Conservation (phyloP, 257 asterid species). For the Coffea canephora region DNA sequence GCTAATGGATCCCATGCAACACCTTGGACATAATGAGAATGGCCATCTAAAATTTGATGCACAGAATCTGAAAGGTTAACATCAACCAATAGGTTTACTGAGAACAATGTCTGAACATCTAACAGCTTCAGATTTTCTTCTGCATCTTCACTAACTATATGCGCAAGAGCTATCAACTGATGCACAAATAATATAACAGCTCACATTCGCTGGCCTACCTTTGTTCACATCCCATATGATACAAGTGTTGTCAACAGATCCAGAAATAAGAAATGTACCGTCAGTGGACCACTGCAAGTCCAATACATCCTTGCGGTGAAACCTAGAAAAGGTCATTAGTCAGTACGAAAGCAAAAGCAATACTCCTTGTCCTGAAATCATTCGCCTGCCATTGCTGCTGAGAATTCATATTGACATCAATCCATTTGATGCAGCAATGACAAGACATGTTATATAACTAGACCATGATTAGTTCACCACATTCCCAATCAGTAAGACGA, state of each 20-base stretch:
- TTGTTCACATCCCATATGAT: no score
- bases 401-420: no score
- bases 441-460: background rate
- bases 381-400: no score
- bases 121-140: background rate
- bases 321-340: no score
- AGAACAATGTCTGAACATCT: background rate
- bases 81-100: background rate
- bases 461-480: background rate
- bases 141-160: background rate
- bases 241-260: no score
- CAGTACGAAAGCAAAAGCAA: no score
- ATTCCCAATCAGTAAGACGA: background rate
- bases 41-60: constrained; percentile 84
- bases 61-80: constrained; percentile 59
- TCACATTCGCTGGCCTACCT: no score
- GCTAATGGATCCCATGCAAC: constrained; percentile 95
- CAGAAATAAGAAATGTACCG: constrained; percentile 37
- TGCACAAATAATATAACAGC: no score
- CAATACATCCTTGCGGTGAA: constrained; percentile 87
- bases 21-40: constrained; percentile 95
- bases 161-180: background rate
- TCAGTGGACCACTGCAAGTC: constrained; percentile 93
- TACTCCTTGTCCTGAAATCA: no score
- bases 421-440: no score